These are phyloP conservation scores for Orbilia oligospora DNA, from an alignment of 2,329 filamentous ascomycete genomes.

Conservation along the genomic window DNA sequence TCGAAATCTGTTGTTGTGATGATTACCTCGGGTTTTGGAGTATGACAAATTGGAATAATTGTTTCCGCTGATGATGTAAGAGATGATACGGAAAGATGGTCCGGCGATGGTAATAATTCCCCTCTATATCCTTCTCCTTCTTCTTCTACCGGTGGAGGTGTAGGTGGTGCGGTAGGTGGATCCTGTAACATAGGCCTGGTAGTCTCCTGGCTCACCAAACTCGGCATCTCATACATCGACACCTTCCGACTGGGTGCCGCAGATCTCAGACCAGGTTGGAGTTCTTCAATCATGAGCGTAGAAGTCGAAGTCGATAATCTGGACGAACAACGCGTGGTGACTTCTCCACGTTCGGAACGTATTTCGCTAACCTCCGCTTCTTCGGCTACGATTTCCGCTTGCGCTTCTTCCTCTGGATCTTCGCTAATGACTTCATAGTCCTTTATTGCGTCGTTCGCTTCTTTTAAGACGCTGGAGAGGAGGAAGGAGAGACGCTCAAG, in stretches of 20 bases:
- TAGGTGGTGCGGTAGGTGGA: conserved; percentile 56
- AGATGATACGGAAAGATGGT: conserved; percentile 55
- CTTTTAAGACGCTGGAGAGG: conserved; percentile 50
- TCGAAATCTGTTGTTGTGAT: conserved; percentile 24
- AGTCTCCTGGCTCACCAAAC: conserved; percentile 43
- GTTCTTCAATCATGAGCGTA: conserved; percentile 33
- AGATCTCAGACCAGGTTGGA: conserved; percentile 28
- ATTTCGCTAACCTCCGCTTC: conserved; percentile 3
- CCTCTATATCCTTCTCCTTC: conserved; percentile 30
- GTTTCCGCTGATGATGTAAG: conserved; percentile 51
- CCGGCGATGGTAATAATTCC: conserved; percentile 37
- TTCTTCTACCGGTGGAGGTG: conserved; percentile 34
- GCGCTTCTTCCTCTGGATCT: conserved; percentile 40
- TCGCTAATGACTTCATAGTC: conserved; percentile 56
- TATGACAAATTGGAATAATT: conserved; percentile 30
- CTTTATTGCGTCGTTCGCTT: conserved; percentile 60
- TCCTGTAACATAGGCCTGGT: conserved; percentile 48
- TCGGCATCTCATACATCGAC: conserved; percentile 30
- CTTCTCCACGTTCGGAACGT: conserved; percentile 44
- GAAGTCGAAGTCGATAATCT: conserved; percentile 36
- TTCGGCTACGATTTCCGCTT: background rate
- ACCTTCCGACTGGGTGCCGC: conserved; percentile 15
- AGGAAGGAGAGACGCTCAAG: conserved; percentile 54
- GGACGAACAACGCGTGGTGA: conserved; percentile 52
- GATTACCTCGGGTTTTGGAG: conserved; percentile 26